Base-by-base conservation (phyloP, 2,329 filamentous ascomycete genomes). In the Sarocladiaceae sp. region DNA sequence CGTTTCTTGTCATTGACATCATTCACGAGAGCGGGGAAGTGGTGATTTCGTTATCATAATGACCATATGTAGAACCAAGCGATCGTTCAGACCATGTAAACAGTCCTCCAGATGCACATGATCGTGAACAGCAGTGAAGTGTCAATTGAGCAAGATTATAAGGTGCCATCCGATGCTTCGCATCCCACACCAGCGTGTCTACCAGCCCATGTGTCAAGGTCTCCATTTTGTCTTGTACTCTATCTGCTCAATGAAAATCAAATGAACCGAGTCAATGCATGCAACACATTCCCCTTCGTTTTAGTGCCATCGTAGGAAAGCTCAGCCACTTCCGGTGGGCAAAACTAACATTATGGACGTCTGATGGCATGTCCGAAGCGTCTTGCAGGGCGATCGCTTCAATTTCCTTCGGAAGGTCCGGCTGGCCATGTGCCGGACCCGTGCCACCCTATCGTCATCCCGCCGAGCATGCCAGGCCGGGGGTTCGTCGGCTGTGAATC, bases 61-160 rank as follows among this genome's bases (percentile, higher is more conserved):
- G 37, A 41, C 26, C 9, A 41, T 29, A 16, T 41, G 21, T 41
- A 29, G 37, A n/a, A 41, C 7, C 26, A 29, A 29, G 9, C 26
- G 7, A 29, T 29, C 26, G 26, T 13, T 9, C 26, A 29, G 9
- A 29, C 26, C 13, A 29, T 13, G 13, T 13, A 29, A 13, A 7
- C 26, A 29, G 7, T 13, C 7, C 26, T 29, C 9, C 26, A 29
- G 7, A 7, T 7, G 26, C 9, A 13, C 9, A 29, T 13, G 26
- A 13, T 13, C 13, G 9, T 24, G 6, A 35, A 19, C 9, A 35
- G 19, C 15, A 41, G 19, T 41, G 11, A 41, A 18, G 19, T 3
- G 20, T n/a, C 21, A 41, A 3, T 41, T 41, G n/a, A n/a, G n/a
- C n/a, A n/a, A n/a, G n/a, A n/a, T n/a, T n/a, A n/a, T n/a, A n/a